A percentile compares a stretch with the other conserved stretches of the same genome.
phyloP scores from a whole-genome alignment of 2,329 filamentous ascomycete species.

The Colletotrichum limetticola region DNA sequence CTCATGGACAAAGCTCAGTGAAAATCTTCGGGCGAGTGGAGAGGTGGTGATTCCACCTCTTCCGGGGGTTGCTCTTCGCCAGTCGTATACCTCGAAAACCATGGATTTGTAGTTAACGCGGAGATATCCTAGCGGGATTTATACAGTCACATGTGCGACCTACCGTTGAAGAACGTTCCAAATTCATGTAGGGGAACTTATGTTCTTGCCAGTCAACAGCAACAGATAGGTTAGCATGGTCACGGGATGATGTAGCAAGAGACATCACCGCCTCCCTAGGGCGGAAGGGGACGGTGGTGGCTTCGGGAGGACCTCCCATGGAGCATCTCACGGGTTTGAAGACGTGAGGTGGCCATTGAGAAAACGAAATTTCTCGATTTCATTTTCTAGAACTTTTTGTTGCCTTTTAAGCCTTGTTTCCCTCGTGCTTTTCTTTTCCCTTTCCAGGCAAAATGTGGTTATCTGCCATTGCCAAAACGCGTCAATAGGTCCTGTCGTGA shows the following conservation, averaged over 20 bases:
- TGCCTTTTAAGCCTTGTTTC: conserved; percentile 42
- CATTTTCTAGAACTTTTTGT: conserved; percentile 31
- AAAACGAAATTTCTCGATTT: conserved; percentile 59
- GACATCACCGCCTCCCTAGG: conserved; percentile 6
- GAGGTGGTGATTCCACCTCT: conserved; percentile 59
- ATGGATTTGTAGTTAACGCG: conserved; percentile 78
- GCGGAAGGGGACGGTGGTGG: conserved; percentile 29
- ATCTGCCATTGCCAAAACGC: conserved; percentile 22
- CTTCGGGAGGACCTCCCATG: conserved; percentile 83
- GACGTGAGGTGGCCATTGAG: conserved; percentile 80
- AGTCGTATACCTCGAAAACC: conserved; percentile 94
- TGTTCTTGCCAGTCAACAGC: neutral
- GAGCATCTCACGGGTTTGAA: conserved; percentile 72
- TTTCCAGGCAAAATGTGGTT: conserved; percentile 1
- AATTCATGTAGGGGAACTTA: neutral
- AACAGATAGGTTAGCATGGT: conserved; percentile 14
- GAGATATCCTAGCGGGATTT: conserved; percentile 85
- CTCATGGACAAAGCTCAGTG: conserved; percentile 71
- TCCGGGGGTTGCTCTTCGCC: conserved; percentile 79
- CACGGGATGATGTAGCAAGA: conserved; percentile 20
- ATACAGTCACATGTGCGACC: neutral
- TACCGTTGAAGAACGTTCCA: conserved; percentile 37
- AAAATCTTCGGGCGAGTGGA: conserved; percentile 85
- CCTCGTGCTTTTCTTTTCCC: conserved; percentile 37
- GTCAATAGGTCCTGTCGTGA: conserved; percentile 15